phyloP scores from a whole-genome alignment of 768 basidiomycete species.

The Megacollybia marginata region DNA sequence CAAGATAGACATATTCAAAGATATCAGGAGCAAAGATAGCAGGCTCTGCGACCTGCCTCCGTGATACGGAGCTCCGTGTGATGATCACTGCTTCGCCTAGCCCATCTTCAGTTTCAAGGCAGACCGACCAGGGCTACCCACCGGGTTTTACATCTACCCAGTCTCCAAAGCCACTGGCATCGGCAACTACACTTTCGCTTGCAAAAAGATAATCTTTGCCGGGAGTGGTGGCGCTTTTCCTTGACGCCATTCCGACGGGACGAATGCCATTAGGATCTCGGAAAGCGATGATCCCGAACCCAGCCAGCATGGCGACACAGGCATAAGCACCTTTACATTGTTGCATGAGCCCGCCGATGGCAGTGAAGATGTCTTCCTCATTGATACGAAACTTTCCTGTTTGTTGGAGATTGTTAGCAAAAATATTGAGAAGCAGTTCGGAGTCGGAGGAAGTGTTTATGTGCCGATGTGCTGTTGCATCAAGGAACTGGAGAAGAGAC shows the following conservation, averaged over 20 bases:
- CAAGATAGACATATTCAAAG: constrained; percentile 98
- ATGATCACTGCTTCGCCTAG: constrained; percentile 94
- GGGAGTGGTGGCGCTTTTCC: constrained; percentile 39
- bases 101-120: constrained; percentile 2
- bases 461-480: constrained; percentile 92
- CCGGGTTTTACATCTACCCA: constrained; percentile 95
- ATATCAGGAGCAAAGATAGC: constrained; percentile 92
- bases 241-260: constrained; percentile 79
- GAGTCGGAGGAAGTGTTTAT: constrained; percentile 99
- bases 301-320: constrained; percentile 97
- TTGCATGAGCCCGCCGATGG: constrained; percentile 82
- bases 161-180: constrained; percentile 82
- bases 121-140: constrained; percentile 20
- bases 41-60: constrained; percentile 64
- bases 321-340: constrained; percentile 93
- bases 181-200: constrained; percentile 94
- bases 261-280: constrained; percentile 97
- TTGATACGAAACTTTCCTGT: constrained; percentile 99
- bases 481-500: constrained; percentile 85
- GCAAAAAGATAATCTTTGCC: constrained; percentile 87
- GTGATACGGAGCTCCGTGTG: constrained; percentile 69
- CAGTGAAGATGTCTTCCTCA: constrained; percentile 97
- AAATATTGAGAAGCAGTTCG: constrained; percentile 93
- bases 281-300: constrained; percentile 97
- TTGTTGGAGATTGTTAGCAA: constrained; percentile 95